Evolutionary conservation across 352 stramenopile species (phyloP), one percentile per base, ranked within the genome.

Genomic region (Phytophthora syringae): DNA sequence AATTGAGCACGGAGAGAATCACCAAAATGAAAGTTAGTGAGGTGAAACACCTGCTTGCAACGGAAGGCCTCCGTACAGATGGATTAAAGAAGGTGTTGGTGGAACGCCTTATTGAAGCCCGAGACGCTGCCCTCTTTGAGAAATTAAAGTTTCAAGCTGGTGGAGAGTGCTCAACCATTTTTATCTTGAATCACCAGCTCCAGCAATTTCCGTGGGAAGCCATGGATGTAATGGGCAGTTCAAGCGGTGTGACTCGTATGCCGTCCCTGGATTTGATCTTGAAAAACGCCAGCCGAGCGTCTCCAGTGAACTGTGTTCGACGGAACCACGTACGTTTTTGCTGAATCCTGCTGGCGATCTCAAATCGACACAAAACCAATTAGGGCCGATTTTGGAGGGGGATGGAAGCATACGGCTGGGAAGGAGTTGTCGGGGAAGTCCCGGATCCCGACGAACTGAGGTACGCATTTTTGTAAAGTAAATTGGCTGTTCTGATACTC

Each of bases 191-290:
- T 58, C 68, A 83, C 20, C 64, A 74, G 18, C 48, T 94, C 13
- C 77, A 92, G 42, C 78, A 86, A 43, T 92, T 96, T 66, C 86
- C 88, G 7, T 96, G 86, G 86, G 88, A 96, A 86, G 86, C 72
- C 1, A 59, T 96, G 18, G 80, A 88, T 27, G 60, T 92, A 4
- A 70, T 95, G 39, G 28, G 40, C 4, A 45, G 55, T 25, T 77
- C 64, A 16, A 52, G 60, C 6, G 66, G 72, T 11, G 80, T 95
- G 2, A 90, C 82, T 21, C 80, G 87, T 13, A 92, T 96, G 82
- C 86, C 86, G 12, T 94, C 84, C 1, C 65, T 92, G 24, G 80
- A 92, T 44, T 30, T 91, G 27, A 66, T 88, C 25, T 12, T 90
- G 36, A 55, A 76, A 42, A 86, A 86, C 44, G 43, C 67, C 10